A percentile compares a stretch with the other conserved stretches of the same genome.
Conservation (phyloP, 2,329 filamentous ascomycete genomes). For the Sporothrix pseudoabietina region DNA sequence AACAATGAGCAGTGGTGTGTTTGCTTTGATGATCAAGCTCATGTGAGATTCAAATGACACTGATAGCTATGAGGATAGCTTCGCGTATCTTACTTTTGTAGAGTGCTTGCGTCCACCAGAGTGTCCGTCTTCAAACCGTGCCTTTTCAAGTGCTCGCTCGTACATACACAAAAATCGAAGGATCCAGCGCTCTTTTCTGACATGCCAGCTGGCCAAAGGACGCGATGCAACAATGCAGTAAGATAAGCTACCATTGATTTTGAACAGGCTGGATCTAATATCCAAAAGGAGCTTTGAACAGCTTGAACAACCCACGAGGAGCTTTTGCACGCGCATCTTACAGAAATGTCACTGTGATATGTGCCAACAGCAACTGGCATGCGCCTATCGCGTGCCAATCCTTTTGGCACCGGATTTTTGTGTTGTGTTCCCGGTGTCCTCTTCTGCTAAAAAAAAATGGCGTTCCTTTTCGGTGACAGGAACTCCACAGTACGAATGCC, state of each 20-base stretch:
- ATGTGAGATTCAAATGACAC: not conserved
- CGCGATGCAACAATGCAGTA: not conserved
- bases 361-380: not conserved
- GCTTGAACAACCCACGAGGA: not conserved
- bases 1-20: not conserved
- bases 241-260: not conserved
- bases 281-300: not conserved
- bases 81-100: not conserved
- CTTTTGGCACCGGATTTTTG: not conserved
- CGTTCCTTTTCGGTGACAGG: not conserved
- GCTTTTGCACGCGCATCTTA: not conserved
- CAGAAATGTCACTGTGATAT: constrained; percentile 1
- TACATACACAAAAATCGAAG: not conserved
- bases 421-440: not conserved
- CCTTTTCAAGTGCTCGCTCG: not conserved
- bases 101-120: not conserved
- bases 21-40: not conserved
- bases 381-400: not conserved
- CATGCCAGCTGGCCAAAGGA: not conserved
- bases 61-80: not conserved
- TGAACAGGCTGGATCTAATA: constrained; percentile 4
- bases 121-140: not conserved
- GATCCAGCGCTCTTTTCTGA: not conserved
- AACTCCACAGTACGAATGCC: not conserved
- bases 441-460: not conserved